Conservation (phyloP, 2,329 filamentous ascomycete species). For the Nothophoma quercina region DNA sequence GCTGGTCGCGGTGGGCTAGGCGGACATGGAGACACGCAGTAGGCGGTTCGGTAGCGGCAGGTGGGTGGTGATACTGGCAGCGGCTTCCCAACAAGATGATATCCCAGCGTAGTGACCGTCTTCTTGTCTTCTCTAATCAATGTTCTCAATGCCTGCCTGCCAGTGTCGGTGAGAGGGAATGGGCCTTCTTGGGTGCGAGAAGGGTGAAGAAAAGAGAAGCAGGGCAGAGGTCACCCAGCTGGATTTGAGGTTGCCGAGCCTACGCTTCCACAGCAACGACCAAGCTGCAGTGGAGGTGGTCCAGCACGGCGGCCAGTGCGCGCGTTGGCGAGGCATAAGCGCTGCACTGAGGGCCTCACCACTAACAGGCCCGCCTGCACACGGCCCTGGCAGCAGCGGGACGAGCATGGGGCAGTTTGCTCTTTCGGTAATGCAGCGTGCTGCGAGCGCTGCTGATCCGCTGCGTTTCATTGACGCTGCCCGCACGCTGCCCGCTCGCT, state of each 20-base stretch:
- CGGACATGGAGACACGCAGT: slow-evolving; percentile 28
- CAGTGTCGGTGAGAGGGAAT: slow-evolving; percentile 24
- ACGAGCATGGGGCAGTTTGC: slow-evolving; percentile 32
- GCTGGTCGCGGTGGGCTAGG: slow-evolving; percentile 26
- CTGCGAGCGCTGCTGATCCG: slow-evolving; percentile 33
- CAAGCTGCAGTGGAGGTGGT: slow-evolving; percentile 38
- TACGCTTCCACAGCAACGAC: slow-evolving; percentile 23
- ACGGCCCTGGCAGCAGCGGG: slow-evolving; percentile 35
- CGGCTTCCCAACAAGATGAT: slow-evolving; percentile 29
- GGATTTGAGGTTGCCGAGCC: slow-evolving; percentile 47
- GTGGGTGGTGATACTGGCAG: slow-evolving; percentile 10
- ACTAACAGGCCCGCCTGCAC: slow-evolving; percentile 33
- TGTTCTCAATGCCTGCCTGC: slow-evolving; percentile 22
- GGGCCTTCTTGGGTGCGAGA: slow-evolving; percentile 51
- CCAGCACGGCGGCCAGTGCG: slow-evolving; percentile 29
- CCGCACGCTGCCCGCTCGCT: not conserved
- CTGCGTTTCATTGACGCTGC: slow-evolving; percentile 26
- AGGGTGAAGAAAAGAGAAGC: slow-evolving; percentile 44
- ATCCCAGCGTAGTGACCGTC: slow-evolving; percentile 38
- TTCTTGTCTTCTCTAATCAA: slow-evolving; percentile 20
- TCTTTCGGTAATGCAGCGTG: slow-evolving; percentile 26
- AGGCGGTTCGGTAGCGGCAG: slow-evolving; percentile 31
- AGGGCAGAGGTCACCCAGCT: slow-evolving; percentile 42
- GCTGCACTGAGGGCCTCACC: slow-evolving; percentile 36
- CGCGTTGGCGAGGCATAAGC: slow-evolving; percentile 28